These are phyloP conservation scores for Mortierella sp. DNA, from an alignment of 371 early-diverging fungal species.

Conservation along the genomic window DNA sequence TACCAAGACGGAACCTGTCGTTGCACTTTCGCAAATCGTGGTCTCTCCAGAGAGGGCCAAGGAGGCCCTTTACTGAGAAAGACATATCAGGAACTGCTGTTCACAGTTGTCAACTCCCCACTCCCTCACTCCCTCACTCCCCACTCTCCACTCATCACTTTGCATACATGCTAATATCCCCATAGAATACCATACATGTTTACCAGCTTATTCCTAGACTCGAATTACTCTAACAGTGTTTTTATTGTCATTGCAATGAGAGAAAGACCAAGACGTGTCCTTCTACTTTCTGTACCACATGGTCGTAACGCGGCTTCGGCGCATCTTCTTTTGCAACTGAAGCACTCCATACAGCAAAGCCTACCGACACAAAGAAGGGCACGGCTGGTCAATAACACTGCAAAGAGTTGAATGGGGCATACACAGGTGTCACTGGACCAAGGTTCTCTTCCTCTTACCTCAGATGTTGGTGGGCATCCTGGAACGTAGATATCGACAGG, in stretches of 20 bases:
- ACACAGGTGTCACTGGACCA: no score
- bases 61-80: conserved; percentile 20
- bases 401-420: not conserved
- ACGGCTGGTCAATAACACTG: not conserved
- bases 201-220: no score
- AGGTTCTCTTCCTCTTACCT: no score
- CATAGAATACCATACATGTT: no score
- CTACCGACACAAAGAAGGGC: conserved; percentile 3
- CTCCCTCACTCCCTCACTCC: no score
- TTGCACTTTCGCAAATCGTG: conserved; percentile 8
- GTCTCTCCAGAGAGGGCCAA: conserved; percentile 13
- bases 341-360: conserved; percentile 96
- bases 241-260: conserved; percentile 2
- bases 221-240: not conserved
- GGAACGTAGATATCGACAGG: conserved; percentile 98
- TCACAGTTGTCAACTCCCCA: no score
- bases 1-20: conserved; percentile 16
- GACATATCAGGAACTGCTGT: no score
- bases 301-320: conserved; percentile 63
- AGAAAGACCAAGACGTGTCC: not conserved
- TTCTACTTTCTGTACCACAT: conserved; percentile 60
- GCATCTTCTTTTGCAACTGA: conserved; percentile 98
- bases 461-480: conserved; percentile 98
- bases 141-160: no score
- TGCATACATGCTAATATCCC: no score